A percentile compares a stretch with the other conserved stretches of the same genome.
These are phyloP conservation scores for Pseudopithomyces chartarum DNA, from an alignment of 2,329 filamentous ascomycete genomes.

Conservation along the genomic window DNA sequence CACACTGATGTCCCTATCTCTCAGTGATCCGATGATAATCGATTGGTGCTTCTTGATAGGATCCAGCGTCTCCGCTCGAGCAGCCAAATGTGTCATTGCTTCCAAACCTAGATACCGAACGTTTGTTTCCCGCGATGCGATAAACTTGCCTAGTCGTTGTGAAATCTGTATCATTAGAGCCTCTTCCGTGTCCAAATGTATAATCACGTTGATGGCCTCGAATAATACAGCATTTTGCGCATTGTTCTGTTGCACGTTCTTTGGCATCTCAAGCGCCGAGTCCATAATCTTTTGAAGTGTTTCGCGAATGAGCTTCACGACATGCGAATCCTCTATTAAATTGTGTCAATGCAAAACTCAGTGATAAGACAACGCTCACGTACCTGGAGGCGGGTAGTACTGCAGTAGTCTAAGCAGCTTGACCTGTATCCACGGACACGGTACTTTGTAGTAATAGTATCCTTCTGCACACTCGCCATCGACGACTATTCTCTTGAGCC, in stretches of 20 bases:
- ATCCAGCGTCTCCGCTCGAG: slow-evolving; percentile 88
- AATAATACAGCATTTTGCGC: slow-evolving; percentile 97
- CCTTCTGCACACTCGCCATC: slow-evolving; percentile 88
- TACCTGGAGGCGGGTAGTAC: slow-evolving; percentile 93
- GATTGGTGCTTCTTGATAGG: slow-evolving; percentile 98
- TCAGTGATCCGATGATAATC: slow-evolving; percentile 91
- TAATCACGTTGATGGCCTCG: slow-evolving; percentile 97
- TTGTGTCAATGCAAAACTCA: slow-evolving; percentile 26
- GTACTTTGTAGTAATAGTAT: slow-evolving; percentile 99
- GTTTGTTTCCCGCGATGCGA: slow-evolving; percentile 95
- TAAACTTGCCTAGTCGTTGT: slow-evolving; percentile 87
- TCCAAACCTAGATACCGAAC: slow-evolving; percentile 94
- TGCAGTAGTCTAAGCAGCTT: slow-evolving; percentile 91
- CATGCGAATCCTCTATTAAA: slow-evolving; percentile 79
- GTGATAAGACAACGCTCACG: slow-evolving; percentile 3
- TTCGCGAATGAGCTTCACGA: slow-evolving; percentile 88
- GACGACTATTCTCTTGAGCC: slow-evolving; percentile 86
- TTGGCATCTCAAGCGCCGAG: slow-evolving; percentile 87
- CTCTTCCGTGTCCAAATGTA: slow-evolving; percentile 94
- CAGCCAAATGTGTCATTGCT: slow-evolving; percentile 97
- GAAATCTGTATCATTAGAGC: slow-evolving; percentile 97
- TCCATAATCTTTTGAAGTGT: slow-evolving; percentile 91
- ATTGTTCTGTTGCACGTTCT: slow-evolving; percentile 99
- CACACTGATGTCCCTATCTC: slow-evolving; percentile 96
- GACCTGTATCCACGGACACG: slow-evolving; percentile 97